Evolutionary conservation across 192 early-diverging fungal genomes (phyloP), one percentile per base, ranked within the genome.

Genomic region (Coemansia sp.): DNA sequence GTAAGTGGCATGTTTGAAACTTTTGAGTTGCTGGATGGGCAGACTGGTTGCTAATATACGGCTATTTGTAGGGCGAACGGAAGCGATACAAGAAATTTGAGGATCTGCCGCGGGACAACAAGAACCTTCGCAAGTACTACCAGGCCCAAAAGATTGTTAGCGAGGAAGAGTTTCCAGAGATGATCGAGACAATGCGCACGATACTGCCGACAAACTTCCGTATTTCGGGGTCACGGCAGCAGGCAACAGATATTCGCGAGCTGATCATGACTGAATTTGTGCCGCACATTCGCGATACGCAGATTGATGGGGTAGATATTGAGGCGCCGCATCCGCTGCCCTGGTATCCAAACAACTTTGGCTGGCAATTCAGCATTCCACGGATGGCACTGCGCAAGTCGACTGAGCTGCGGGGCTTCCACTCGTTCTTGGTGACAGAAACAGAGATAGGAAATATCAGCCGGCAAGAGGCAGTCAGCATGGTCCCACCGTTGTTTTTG

Each of bases 371-470:
- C 63, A 83, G 80, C 52, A 83, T 84, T n/a, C 77, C 90, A 11
- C 84, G 93, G 21, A 80, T 74, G 13, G 80, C 83, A 35, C 79
- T 99, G 55, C 83, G 89, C 58, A 91, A 89, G 68, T 83, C 85
- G 12, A 80, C 84, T 16, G 88, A 83, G 55, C 83, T 92, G 57
- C 68, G 79, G 44, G 82, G 85, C 44, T 98, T 99, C 71, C 94
- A 99, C 56, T 75, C 87, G 55, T 99, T 97, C 76, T 79, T 99
- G 47, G 92, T 96, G 44, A 83, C 95, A 3, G 97, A 99, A 64
- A 97, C 94, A n/a, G 95, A 97, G 79, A 86, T 91, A 2, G 97
- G 97, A 50, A 98, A 99, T 73, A 89, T 98, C 49, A 91, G 86
- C 67, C 82, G 95, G 40, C 97, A 99, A 78, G 95, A 98, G 59